These are phyloP conservation scores for Cystobasidiaceae sp. DNA, from an alignment of 1,284 basidiomycete species.

Conservation along the genomic window DNA sequence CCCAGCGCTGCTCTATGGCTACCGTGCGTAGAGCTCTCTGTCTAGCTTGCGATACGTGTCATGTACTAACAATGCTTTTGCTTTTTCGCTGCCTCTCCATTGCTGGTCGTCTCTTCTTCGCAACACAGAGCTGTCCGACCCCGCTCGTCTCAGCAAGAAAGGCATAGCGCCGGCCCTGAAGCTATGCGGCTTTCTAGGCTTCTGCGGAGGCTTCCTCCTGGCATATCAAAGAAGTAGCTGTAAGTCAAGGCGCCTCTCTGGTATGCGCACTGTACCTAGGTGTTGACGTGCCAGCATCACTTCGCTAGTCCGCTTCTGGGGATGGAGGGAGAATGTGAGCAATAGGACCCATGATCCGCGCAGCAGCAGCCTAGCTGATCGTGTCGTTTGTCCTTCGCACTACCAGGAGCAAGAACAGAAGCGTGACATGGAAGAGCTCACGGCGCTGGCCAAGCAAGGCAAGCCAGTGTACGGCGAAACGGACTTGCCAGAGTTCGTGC, in stretches of 20 bases:
- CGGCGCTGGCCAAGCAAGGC: constrained; percentile 63
- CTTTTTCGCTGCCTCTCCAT: too few species aligned
- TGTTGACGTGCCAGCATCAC: not conserved
- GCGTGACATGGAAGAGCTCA: constrained; percentile 69
- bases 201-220: constrained; percentile 79
- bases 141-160: constrained; percentile 29
- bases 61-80: too few species aligned
- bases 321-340: constrained; percentile 79
- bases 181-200: constrained; percentile 60
- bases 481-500: constrained; percentile 76
- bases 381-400: too few species aligned
- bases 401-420: constrained; percentile 61
- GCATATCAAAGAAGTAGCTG: constrained; percentile 87
- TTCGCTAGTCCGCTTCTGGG: constrained; percentile 86
- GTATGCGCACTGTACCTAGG: not conserved
- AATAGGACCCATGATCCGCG: not conserved
- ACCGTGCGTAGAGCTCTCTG: constrained; percentile 56
- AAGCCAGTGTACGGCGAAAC: constrained; percentile 80
- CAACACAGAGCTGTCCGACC: constrained; percentile 51
- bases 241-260: constrained; percentile 50
- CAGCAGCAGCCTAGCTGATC: not conserved
- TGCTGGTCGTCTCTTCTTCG: not conserved
- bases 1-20: constrained; percentile 66
- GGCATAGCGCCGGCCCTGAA: constrained; percentile 47
- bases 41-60: too few species aligned